Evolutionary conservation across 441 rosid genomes (phyloP), one percentile per base, ranked within the genome.

Genomic region (Jatropha multifida): DNA sequence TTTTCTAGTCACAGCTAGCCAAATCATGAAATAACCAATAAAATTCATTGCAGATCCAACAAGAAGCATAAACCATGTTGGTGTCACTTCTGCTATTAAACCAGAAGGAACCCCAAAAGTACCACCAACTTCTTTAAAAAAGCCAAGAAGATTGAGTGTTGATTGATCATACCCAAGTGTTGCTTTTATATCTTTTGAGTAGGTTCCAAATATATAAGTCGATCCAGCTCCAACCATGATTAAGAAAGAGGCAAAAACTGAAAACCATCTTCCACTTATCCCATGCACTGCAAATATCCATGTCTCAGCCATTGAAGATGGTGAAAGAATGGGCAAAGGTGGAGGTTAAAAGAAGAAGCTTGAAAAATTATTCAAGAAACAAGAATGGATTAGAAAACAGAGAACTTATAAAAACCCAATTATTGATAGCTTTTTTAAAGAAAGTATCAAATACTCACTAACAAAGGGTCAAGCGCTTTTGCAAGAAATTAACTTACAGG

Each of bases 51-150:
- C 96, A 20, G 95, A 86, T 4, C 98, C 98, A 0, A 86, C 67
- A 6, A 84, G 77, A 40, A 94, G 88, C 13, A 92, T 94, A 26
- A 89, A 85, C 97, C 97, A 94, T 2, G 97, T 88, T 2, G 98
- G 97, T 2, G 93, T 89, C 66, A 94, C 85, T 81, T 94, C 96
- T 4, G 90, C 94, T 0, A 94, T 64, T 15, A 90, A 91, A 1
- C 98, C 98, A 0, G 98, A 85, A 37, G 85, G 27, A 44, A 94
- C 91, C 4, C 97, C 98, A 12, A 94, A 80, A 68, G 87, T 89
- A 11, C 90, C 95, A n/a, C 97, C 98, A 0, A 94, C 88, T 74
- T 94, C 98, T 79, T 94, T 94, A 70, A 86, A 87, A 81, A 91
- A 91, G 20, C 94, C 89, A 20, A 94, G 20, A 5, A 94, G 88